Base-by-base conservation (phyloP, 306 rosid species). In the Aeschynomene evenia region DNA sequence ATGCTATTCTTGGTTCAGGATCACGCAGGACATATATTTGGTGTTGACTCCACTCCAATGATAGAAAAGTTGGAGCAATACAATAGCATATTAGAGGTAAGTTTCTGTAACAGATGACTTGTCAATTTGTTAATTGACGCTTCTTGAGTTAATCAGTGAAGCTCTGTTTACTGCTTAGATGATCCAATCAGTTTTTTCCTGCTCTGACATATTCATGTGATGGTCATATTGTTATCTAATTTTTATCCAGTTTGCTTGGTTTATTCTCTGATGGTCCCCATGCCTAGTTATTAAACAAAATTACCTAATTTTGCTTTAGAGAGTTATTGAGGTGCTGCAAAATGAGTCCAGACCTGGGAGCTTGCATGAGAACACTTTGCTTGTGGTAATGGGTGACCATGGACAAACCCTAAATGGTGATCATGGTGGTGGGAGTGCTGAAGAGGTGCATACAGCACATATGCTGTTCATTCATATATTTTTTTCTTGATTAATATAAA, bases 381-480 rank as follows among this genome's bases (percentile, higher is more conserved):
- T 94, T 33, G 87, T 94, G 63, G 97, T 94, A 75, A 88, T 94
- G 98, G 98, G 98, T 40, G 98, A 94, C 86, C 98, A 94, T 84
- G 98, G 96, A 39, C 98, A 94, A 89, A 90, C 98, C 42, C 54
- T 94, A 61, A 88, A 94, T 78, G 98, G 98, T 54, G 98, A 90
- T 82, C 98, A 94, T 72, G 98, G 98, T n/a, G 98, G 98, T 42
- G 98, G 98, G 60, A 85, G 89, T 83, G 51, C 94, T 40, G 97
- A 94, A 88, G 98, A 94, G 96, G 98, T 90, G 72, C 58, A 73
- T 70, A 34, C 69, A 34, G 8, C 58, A 34, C 59, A 28, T 26
- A 15, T 48, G 63, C 16, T 72, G 61, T 53, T 28, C 73, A 52
- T 68, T 14, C 40, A 64, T 37, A 43, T 81, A 24, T 24, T 42